These are phyloP conservation scores for Ophiostoma pallidulum DNA, from an alignment of 2,329 filamentous ascomycete genomes.

Conservation along the genomic window DNA sequence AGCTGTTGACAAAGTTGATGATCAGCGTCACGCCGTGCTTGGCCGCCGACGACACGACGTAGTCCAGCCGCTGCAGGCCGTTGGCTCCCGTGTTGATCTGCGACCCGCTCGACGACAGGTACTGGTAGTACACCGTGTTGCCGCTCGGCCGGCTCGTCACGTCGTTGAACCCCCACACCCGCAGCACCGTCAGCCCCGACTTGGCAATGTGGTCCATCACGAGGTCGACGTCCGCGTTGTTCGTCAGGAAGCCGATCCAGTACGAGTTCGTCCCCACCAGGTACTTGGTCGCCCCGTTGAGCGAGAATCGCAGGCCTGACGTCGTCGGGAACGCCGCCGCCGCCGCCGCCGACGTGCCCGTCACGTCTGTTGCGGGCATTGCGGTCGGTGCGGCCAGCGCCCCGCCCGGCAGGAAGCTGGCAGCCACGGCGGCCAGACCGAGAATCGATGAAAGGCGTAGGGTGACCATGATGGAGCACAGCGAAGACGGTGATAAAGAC, in stretches of 20 bases:
- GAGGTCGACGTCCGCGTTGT: slow-evolving; percentile 13
- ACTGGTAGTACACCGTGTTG: slow-evolving; percentile 35
- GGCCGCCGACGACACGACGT: slow-evolving; percentile 11
- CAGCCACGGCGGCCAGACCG: not conserved
- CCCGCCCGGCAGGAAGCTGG: not conserved
- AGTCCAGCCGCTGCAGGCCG: slow-evolving; percentile 40
- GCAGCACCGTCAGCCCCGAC: slow-evolving; percentile 31
- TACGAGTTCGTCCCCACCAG: slow-evolving; percentile 14
- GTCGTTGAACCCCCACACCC: slow-evolving; percentile 46
- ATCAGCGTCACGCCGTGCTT: slow-evolving; percentile 4
- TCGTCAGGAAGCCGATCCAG: slow-evolving; percentile 13
- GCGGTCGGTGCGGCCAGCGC: not conserved
- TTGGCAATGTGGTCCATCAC: slow-evolving; percentile 14
- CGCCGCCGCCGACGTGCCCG: no score
- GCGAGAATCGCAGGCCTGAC: slow-evolving; percentile 25
- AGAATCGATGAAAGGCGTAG: not conserved
- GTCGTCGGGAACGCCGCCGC: slow-evolving; percentile 10
- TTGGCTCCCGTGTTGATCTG: slow-evolving; percentile 13
- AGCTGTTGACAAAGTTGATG: slow-evolving; percentile 14
- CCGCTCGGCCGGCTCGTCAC: slow-evolving; percentile 25
- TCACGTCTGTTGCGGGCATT: not conserved
- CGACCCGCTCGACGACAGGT: slow-evolving; percentile 13
- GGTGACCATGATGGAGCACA: not conserved
- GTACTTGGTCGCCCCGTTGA: slow-evolving; percentile 29
- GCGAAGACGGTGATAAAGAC: not conserved